Conservation (phyloP, 2,329 filamentous ascomycete species). For the Chrysoporthe puriensis region DNA sequence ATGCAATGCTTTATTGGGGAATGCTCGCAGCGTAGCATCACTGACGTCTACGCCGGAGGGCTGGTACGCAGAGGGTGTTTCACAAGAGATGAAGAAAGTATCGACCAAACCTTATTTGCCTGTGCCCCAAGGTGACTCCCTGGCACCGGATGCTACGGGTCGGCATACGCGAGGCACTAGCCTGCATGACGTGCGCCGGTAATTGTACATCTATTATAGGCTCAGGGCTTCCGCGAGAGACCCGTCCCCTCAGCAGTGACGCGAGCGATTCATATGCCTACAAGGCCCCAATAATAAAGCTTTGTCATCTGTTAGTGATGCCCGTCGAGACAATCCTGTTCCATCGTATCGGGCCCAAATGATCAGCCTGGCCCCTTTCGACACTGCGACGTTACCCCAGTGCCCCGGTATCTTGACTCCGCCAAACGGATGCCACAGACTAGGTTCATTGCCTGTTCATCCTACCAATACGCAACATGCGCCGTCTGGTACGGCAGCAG, state of each 20-base stretch:
- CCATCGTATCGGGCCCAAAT: background rate
- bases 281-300: background rate
- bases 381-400: too few species aligned
- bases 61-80: background rate
- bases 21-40: background rate
- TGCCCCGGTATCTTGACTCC: too few species aligned
- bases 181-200: too few species aligned
- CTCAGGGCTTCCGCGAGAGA: too few species aligned
- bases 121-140: background rate
- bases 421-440: too few species aligned
- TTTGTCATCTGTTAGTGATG: background rate
- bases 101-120: background rate
- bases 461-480: too few species aligned
- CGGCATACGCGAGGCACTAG: too few species aligned
- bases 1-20: background rate
- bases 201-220: too few species aligned
- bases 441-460: too few species aligned
- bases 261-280: background rate
- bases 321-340: background rate
- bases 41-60: background rate
- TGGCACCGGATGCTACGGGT: background rate
- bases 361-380: too few species aligned
- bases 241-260: too few species aligned
- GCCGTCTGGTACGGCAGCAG: too few species aligned
- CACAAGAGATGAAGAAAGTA: background rate